Percentiles rank a stretch among this genome's conserved stretches.
Evolutionary conservation across 768 basidiomycete genomes (phyloP).

Genomic region (Lentinula sp.): DNA sequence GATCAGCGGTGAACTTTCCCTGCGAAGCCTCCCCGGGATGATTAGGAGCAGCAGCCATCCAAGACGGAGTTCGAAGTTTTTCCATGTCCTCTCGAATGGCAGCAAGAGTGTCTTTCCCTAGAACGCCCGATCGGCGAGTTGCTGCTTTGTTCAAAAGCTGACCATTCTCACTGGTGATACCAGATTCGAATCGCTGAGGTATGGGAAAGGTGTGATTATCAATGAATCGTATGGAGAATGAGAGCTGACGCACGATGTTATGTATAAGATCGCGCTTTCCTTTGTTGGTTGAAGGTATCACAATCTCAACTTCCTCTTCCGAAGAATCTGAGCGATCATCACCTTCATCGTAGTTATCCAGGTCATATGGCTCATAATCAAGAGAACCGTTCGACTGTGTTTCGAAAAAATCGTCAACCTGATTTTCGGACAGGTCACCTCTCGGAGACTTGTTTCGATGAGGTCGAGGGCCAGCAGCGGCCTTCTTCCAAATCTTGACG

Average conservation of each 20-base stretch:
- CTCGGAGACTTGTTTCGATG: too few relatives aligned
- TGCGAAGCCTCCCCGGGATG: slow-evolving; percentile 15
- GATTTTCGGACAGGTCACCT: too few relatives aligned
- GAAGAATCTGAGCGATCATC: too few relatives aligned
- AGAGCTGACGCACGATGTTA: background rate
- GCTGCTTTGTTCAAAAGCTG: background rate
- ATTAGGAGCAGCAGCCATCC: slow-evolving; percentile 16
- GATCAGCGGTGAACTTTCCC: too few relatives aligned
- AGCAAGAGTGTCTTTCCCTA: slow-evolving; percentile 9
- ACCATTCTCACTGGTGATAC: background rate
- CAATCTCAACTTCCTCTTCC: too few relatives aligned
- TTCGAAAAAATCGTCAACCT: too few relatives aligned
- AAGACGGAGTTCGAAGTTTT: slow-evolving; percentile 17
- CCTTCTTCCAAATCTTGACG: too few relatives aligned
- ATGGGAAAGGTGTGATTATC: too few relatives aligned
- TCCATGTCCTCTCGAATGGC: slow-evolving; percentile 18
- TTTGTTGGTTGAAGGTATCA: background rate
- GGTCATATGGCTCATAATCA: too few relatives aligned
- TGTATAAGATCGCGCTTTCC: background rate
- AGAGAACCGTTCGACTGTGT: too few relatives aligned
- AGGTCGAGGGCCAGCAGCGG: too few relatives aligned
- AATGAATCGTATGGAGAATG: background rate
- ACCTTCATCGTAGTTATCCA: too few relatives aligned
- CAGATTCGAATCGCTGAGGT: background rate
- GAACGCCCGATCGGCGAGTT: background rate